Evolutionary conservation across 257 asterid species (phyloP).

Genomic region (Fraxinus americana): DNA sequence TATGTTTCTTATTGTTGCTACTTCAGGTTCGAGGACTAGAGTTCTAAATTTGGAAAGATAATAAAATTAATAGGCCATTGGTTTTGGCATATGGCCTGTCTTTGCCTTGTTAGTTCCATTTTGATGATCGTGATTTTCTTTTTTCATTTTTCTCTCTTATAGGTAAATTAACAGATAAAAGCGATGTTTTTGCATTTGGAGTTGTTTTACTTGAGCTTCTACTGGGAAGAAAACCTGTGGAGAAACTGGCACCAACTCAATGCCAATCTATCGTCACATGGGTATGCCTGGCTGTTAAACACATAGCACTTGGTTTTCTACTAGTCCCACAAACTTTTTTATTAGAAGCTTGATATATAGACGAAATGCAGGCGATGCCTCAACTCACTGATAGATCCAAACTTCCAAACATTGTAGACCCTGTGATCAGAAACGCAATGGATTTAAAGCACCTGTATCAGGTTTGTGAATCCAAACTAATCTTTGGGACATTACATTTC

Average conservation of each 20-base stretch:
- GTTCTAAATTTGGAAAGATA: too few species aligned
- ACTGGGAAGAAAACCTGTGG: constrained; percentile 69
- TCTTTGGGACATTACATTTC: neutral
- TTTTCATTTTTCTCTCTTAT: neutral
- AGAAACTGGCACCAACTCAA: constrained; percentile 54
- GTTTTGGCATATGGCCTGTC: neutral
- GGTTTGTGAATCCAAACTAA: constrained; percentile 34
- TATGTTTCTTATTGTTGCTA: neutral
- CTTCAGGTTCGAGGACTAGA: neutral
- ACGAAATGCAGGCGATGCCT: constrained; percentile 71
- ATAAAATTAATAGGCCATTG: neutral
- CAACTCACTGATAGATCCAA: constrained; percentile 75
- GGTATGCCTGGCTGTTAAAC: constrained; percentile 39
- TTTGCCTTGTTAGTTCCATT: neutral
- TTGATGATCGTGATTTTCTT: neutral
- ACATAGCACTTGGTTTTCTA: neutral
- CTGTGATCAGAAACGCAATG: constrained; percentile 56
- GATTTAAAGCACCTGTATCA: constrained; percentile 70
- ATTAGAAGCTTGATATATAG: too few species aligned
- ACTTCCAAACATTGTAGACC: constrained; percentile 71
- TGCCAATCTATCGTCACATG: constrained; percentile 76
- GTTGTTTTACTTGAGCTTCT: constrained; percentile 77
- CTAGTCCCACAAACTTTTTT: neutral
- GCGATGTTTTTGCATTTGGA: constrained; percentile 80
- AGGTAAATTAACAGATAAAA: constrained; percentile 75